A percentile compares a stretch with the other conserved stretches of the same genome.
Evolutionary conservation across 257 asterid species (phyloP).

Genomic region (Craterostigma plantagineum): DNA sequence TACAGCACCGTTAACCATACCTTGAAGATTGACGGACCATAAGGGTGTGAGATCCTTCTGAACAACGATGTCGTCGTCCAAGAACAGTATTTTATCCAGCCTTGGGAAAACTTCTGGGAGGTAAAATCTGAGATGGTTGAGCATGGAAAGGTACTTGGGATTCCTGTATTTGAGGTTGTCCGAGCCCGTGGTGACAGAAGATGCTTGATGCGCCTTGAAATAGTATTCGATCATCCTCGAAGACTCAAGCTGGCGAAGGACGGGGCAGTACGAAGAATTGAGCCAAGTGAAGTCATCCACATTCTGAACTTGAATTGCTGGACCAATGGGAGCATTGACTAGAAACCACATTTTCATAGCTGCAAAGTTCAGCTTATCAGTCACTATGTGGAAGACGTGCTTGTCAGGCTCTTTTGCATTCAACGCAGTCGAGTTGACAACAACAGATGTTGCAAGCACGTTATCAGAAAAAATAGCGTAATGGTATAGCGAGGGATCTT

Average conservation of each 20-base stretch:
- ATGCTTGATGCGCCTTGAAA: constrained; percentile 83
- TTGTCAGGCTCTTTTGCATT: constrained; percentile 74
- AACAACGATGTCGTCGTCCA: constrained; percentile 88
- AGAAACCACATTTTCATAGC: constrained; percentile 99
- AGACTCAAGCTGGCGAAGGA: constrained; percentile 85
- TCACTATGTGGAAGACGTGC: constrained; percentile 82
- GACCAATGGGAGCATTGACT: constrained; percentile 56
- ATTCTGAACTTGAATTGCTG: constrained; percentile 64
- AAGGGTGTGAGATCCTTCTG: constrained; percentile 88
- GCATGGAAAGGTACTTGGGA: constrained; percentile 88
- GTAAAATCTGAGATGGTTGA: constrained; percentile 88
- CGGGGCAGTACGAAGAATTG: constrained; percentile 89
- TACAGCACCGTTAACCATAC: constrained; percentile 93
- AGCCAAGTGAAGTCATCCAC: constrained; percentile 88
- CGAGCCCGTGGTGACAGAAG: constrained; percentile 46
- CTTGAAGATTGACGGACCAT: constrained; percentile 70
- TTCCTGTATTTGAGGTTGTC: constrained; percentile 91
- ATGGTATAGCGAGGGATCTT: constrained; percentile 70
- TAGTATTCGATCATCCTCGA: constrained; percentile 83
- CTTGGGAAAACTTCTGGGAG: constrained; percentile 87
- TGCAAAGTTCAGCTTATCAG: constrained; percentile 77
- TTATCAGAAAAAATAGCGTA: constrained; percentile 89
- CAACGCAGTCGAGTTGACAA: constrained; percentile 66
- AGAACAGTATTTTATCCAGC: constrained; percentile 70
- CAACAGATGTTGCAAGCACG: constrained; percentile 86